Evolutionary conservation across 2,329 filamentous ascomycete genomes (phyloP).

Genomic region (Hymenotorrendiella dingleyae): DNA sequence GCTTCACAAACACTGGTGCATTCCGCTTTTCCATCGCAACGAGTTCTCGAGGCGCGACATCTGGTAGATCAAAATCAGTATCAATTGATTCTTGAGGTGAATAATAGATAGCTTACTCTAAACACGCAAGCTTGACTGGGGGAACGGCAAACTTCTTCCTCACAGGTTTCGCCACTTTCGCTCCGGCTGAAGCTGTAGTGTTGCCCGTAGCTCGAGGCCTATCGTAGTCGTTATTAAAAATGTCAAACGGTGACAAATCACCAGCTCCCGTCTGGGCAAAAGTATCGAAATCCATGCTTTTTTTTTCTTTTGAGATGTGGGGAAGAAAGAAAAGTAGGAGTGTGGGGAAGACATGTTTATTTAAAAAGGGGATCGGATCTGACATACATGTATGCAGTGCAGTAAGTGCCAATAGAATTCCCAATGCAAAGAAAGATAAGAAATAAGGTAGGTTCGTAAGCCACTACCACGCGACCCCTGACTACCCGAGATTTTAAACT

Average conservation of each 20-base stretch:
- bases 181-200: neutral
- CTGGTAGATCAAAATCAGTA: too few relatives aligned
- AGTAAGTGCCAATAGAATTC: too few relatives aligned
- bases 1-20: constrained; percentile 37
- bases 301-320: neutral
- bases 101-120: too few relatives aligned
- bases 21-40: constrained; percentile 40
- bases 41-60: constrained; percentile 41
- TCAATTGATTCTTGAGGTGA: too few relatives aligned
- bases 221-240: neutral
- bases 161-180: constrained; percentile 11
- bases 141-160: constrained; percentile 31
- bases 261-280: neutral
- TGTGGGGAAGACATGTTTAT: neutral
- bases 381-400: too few relatives aligned
- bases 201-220: constrained; percentile 4
- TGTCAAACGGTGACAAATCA: constrained; percentile 1
- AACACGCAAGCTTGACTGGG: constrained; percentile 45
- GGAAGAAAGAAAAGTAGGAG: neutral
- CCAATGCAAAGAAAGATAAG: too few relatives aligned
- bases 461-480: too few relatives aligned
- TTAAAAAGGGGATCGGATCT: too few relatives aligned
- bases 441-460: too few relatives aligned
- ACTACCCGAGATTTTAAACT: too few relatives aligned
- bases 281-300: constrained; percentile 2